Conservation (phyloP, 371 early-diverging fungal species). For the Mortierella sp. region DNA sequence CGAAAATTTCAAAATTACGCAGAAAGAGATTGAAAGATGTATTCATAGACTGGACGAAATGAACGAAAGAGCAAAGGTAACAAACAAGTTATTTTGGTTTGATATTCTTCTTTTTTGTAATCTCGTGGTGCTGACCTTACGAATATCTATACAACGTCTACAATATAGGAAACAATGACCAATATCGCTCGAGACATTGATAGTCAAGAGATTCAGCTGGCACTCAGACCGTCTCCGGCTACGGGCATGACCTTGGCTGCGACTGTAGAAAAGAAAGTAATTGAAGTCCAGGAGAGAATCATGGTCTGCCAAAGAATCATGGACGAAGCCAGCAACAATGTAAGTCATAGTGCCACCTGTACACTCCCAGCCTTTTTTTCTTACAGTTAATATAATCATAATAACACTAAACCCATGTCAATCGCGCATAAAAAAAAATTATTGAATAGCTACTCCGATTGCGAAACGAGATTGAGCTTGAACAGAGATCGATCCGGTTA, state of each 20-base stretch:
- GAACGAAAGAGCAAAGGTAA: slow-evolving; percentile 39
- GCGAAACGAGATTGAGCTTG: slow-evolving; percentile 37
- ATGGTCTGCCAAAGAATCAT: slow-evolving; percentile 28
- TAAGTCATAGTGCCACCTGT: slow-evolving; percentile 12
- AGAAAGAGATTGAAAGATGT: slow-evolving; percentile 24
- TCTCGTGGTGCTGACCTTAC: background rate
- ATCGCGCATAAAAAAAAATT: background rate
- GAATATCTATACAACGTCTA: background rate
- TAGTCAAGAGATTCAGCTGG: slow-evolving; percentile 38
- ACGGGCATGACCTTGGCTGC: slow-evolving; percentile 32
- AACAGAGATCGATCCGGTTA: slow-evolving; percentile 40
- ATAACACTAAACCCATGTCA: background rate
- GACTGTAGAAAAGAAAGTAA: slow-evolving; percentile 34
- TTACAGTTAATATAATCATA: background rate
- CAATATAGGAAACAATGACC: slow-evolving; percentile 32
- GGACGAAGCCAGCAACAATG: slow-evolving; percentile 25
- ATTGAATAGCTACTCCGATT: slow-evolving; percentile 27
- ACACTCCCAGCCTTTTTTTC: background rate
- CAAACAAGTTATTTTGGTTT: background rate
- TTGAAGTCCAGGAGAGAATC: slow-evolving; percentile 38
- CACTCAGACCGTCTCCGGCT: slow-evolving; percentile 32
- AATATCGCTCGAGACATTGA: slow-evolving; percentile 35
- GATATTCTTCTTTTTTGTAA: background rate
- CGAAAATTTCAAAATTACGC: slow-evolving; percentile 6
- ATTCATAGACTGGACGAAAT: slow-evolving; percentile 18